Base-by-base conservation (phyloP, 2,329 filamentous ascomycete genomes). In the Nannizziopsis arthrosporioides region DNA sequence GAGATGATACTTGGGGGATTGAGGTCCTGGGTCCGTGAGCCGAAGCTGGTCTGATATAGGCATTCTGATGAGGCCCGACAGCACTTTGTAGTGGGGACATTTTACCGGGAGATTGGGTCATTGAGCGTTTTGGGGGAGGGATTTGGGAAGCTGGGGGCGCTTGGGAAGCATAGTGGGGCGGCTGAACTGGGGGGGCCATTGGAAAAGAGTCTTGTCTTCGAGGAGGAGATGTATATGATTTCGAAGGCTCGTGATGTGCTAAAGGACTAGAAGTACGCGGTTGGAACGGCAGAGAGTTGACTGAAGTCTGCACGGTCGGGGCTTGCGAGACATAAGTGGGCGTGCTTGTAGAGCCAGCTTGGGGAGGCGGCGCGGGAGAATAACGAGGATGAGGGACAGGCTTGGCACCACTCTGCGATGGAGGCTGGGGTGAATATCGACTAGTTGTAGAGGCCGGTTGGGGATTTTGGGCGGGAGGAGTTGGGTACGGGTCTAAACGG, bases 211-310 rank as follows among this genome's bases (percentile, higher is more conserved):
- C 38, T 37, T 39, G 32, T 22, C 38, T 42, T 12, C 17, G 41
- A 6, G 46, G 46, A n/a, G 19, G 46, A 14, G 45, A 42, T 1
- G 19, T 11, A 42, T 36, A 32, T 11, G 12, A 2, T 10, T 42
- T 48, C 17, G 36, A 15, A 36, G 50, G 38, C 14, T 50, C 64
- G 47, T 70, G 74, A 43, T 74, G 73, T 30, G 78, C 78, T 12
- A 82, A 66, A 12, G 78, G 78, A 60, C 78, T 81, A n/a, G 78
- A 81, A 5, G 77, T 81, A 48, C 78, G 71, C 14, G 78, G 78
- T 37, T 78, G 75, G 60, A 80, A 81, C 3, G 74, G 69, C 51
- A 78, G 68, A 11, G 65, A 43, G 41, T 38, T 49, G 18, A 48
- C 47, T 11, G 49, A 35, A 18, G 46, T 14, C 51, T 59, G 57